phyloP scores from a whole-genome alignment of 2,329 filamentous ascomycete genomes.

The Colletotrichum agaves region DNA sequence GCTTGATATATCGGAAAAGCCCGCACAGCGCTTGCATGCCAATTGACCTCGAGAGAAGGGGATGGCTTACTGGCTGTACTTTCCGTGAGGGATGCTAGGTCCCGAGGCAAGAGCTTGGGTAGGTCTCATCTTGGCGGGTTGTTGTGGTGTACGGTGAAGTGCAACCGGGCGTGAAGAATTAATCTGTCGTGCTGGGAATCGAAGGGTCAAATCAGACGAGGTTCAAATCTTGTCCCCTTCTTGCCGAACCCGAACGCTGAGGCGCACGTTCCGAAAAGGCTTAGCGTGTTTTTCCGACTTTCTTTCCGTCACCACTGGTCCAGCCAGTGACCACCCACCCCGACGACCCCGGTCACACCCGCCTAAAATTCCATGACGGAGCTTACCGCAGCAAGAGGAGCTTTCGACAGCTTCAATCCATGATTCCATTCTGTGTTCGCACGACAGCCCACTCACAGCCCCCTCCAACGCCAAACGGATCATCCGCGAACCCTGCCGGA shows the following conservation, averaged over 20 bases:
- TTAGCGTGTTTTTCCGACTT: slow-evolving; percentile 42
- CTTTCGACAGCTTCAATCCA: slow-evolving; percentile 35
- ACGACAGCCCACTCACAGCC: slow-evolving; percentile 13
- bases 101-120: slow-evolving; percentile 53
- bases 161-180: slow-evolving; percentile 15
- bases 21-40: slow-evolving; percentile 40
- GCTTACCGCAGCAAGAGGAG: slow-evolving; percentile 33
- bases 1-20: slow-evolving; percentile 43
- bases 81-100: slow-evolving; percentile 54
- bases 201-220: slow-evolving; percentile 37
- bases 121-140: slow-evolving; percentile 52
- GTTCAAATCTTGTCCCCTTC: slow-evolving; percentile 46
- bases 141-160: slow-evolving; percentile 33
- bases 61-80: slow-evolving; percentile 55
- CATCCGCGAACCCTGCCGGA: slow-evolving; percentile 20
- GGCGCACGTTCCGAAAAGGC: slow-evolving; percentile 42
- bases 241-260: slow-evolving; percentile 38
- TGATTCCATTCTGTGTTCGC: slow-evolving; percentile 5
- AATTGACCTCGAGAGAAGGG: slow-evolving; percentile 19
- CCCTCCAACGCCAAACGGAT: slow-evolving; percentile 14
- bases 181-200: slow-evolving; percentile 13
- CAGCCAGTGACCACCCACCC: slow-evolving; percentile 25
- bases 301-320: slow-evolving; percentile 33
- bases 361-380: slow-evolving; percentile 37
- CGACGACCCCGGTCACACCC: slow-evolving; percentile 26